Base-by-base conservation (phyloP, 805 yeast genomes). In the Kuraishia ogatae region DNA sequence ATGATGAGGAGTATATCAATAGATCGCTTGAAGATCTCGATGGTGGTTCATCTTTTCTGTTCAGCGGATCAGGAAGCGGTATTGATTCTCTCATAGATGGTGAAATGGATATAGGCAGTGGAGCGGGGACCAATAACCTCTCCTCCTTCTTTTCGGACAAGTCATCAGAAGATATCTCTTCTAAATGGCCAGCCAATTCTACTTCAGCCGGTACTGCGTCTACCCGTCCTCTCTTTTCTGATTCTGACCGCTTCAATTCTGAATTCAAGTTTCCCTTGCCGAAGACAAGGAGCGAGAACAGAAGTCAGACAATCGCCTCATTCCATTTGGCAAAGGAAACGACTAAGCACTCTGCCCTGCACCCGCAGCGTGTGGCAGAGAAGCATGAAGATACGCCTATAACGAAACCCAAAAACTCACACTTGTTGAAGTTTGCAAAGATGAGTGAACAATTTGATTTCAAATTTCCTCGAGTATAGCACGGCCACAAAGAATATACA, bases 381-480 rank as follows among this genome's bases (percentile, higher is more conserved):
- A 64, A 60, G 52, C 71, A 68, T 57, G 56, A 59, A 22, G 71
- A 68, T 57, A 68, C 71, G 24, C 71, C 71, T 28, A 63, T 66
- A 10, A 50, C 59, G 52, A 62, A 65, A 57, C 59, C 58, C 54
- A 58, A 23, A 54, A 53, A 43, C 15, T 6, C 43, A 29, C 15
- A 46, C 10, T 13, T 48, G 20, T 13, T 22, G 17, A 48, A 48
- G 17, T 23, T 22, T 48, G 50, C 48, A 46, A 52, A 47, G 28
- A 23, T 52, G 23, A 29, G 15, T 22, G 22, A 52, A 19, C 35
- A 52, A 15, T 35, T 35, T 35, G 43, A 35, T 35, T 35, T 35
- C 43, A 35, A 35, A 35, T 35, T 35, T 35, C 43, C 43, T 35
- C 43, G 43, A 35, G 43, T 35, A 35, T 35, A 35, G 43, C 43